Conservation (phyloP, 306 rosid genomes). For the Vigna nakashimae region DNA sequence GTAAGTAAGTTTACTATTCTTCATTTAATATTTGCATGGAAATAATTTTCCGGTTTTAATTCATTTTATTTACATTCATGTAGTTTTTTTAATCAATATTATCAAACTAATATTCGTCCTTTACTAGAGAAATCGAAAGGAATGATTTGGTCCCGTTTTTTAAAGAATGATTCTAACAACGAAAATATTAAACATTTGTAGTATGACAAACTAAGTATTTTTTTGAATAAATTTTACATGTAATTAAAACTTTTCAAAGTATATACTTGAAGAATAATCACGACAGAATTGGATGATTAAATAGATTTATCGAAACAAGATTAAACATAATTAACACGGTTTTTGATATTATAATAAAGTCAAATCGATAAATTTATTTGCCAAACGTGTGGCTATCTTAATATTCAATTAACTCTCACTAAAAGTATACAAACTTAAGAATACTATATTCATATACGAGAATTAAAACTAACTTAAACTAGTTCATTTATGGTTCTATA, state of each 20-base stretch:
- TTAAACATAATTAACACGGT: background rate
- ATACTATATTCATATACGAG: background rate
- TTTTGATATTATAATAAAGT: background rate
- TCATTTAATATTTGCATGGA: no score
- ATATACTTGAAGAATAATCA: background rate
- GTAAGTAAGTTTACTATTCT: no score
- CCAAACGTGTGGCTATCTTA: background rate
- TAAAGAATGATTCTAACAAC: no score
- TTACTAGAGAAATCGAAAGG: no score
- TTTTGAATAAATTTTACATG: no score
- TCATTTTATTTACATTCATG: no score
- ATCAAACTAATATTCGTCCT: no score
- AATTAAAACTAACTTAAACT: constrained; percentile 3
- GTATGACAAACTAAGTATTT: no score
- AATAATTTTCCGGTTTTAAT: no score
- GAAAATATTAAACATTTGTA: no score
- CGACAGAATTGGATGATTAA: background rate
- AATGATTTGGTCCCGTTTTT: no score
- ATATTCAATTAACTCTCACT: background rate
- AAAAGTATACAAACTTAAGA: background rate
- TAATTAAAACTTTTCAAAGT: background rate
- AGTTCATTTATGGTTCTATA: background rate
- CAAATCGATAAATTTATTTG: background rate
- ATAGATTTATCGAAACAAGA: background rate
- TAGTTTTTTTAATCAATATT: no score